Base-by-base conservation (phyloP, 208 protist genomes). In the Leishmania mexicana region DNA sequence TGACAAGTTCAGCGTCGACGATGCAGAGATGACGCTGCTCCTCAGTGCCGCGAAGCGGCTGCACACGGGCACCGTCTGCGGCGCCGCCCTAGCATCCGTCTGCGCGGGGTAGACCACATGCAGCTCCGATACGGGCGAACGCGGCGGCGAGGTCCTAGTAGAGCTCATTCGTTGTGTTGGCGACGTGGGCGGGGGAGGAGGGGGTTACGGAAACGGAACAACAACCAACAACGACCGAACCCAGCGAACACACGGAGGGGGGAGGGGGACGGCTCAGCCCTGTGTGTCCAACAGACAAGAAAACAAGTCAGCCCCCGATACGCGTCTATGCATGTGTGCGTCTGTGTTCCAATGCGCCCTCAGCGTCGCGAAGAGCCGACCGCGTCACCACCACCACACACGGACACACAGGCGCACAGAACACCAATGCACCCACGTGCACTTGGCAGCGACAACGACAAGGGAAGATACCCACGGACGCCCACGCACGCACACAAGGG, bases 1-100 rank as follows among this genome's bases (percentile, higher is more conserved):
- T 45, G 51, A 62, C 53, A n/a, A n/a, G 35, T 45, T 2, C 13
- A 17, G 51, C 53, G 73, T 5, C 17, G 31, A 76, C 19, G 51
- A 45, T 17, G 51, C 73, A n/a, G 51, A 31, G 70, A 51, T 10
- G 2, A 35, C 45, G 42, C 42, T 45, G 17, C 49, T 77, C 17
- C 73, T 79, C 38, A 81, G 78, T 6, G 77, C 82, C 13, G 78
- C 82, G 54, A 85, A 85, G 60, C 82, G 82, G 53, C 79, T 31
- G 28, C 31, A 3, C 51, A 62, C 17, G 8, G 73, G 73, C 47
- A 62, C 73, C 21, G 47, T 38, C n/a, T 42, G 42, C 47, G 72
- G 47, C 17, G 49, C 24, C 11, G 49, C 31, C 19, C 19, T n/a
- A 5, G 11, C 42, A 38, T 11, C 28, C 1, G 70, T 38, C 70